phyloP scores from a whole-genome alignment of 2,329 filamentous ascomycete species.

The Penicillium sclerotigenum region DNA sequence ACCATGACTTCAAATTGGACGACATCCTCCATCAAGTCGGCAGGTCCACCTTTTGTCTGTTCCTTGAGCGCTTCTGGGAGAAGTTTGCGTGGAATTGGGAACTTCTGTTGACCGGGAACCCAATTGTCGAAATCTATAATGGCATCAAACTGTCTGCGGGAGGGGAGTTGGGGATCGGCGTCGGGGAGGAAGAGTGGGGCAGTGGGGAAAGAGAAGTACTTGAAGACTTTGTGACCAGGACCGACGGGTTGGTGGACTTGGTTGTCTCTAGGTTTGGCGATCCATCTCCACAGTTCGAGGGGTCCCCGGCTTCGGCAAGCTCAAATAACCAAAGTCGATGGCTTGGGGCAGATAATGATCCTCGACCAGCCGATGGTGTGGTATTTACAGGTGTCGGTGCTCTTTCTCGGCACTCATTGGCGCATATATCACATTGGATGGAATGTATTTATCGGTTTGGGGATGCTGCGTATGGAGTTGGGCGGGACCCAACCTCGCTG shows the following conservation, averaged over 20 bases:
- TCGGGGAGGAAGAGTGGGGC: constrained; percentile 91
- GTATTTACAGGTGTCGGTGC: constrained; percentile 80
- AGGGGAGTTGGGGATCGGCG: constrained; percentile 87
- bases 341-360: constrained; percentile 69
- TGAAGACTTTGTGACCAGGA: constrained; percentile 76
- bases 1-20: constrained; percentile 74
- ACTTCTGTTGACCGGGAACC: constrained; percentile 85
- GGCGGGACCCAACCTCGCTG: constrained; percentile 69
- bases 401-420: constrained; percentile 67
- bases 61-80: constrained; percentile 80
- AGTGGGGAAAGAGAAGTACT: constrained; percentile 91
- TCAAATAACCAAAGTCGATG: constrained; percentile 51
- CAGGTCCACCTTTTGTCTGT: constrained; percentile 66
- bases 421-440: constrained; percentile 78
- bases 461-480: constrained; percentile 77
- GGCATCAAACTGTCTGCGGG: constrained; percentile 85
- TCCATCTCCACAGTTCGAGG: constrained; percentile 34
- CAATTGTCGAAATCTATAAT: constrained; percentile 71
- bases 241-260: constrained; percentile 82
- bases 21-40: constrained; percentile 64
- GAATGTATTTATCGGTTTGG: constrained; percentile 84
- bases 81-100: constrained; percentile 70
- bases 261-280: constrained; percentile 83
- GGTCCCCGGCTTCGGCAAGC: constrained; percentile 15
- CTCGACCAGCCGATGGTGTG: constrained; percentile 72